These are phyloP conservation scores for Tuber aestivum DNA, from an alignment of 495 filamentous ascomycete genomes.

Conservation along the genomic window DNA sequence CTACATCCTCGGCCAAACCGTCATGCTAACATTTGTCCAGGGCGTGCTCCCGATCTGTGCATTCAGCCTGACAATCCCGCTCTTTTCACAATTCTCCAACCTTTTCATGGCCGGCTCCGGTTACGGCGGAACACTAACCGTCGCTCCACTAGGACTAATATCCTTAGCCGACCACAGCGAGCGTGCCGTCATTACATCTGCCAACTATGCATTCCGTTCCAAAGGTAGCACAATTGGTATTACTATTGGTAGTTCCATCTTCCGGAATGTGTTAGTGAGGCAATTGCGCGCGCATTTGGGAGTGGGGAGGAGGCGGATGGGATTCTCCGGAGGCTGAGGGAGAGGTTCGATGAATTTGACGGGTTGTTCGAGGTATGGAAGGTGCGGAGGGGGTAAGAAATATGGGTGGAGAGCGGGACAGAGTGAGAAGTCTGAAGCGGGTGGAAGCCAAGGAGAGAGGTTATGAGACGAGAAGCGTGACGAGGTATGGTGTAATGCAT, in stretches of 20 bases:
- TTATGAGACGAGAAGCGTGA: neutral
- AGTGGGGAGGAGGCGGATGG: conserved; percentile 58
- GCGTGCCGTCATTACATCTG: conserved; percentile 80
- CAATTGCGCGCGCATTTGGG: conserved; percentile 63
- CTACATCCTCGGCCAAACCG: conserved; percentile 52
- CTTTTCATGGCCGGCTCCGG: conserved; percentile 63
- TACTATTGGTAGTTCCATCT: conserved; percentile 68
- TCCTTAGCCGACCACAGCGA: conserved; percentile 72
- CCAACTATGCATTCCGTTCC: conserved; percentile 73
- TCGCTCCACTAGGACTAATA: conserved; percentile 72
- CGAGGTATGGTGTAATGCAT: too few relatives aligned
- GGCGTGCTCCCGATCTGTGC: conserved; percentile 52
- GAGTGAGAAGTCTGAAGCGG: neutral
- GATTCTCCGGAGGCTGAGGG: conserved; percentile 62
- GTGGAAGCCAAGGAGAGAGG: neutral
- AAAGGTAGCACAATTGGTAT: conserved; percentile 80
- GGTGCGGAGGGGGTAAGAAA: neutral
- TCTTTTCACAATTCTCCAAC: conserved; percentile 60
- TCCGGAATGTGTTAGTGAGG: conserved; percentile 66
- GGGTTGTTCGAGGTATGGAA: conserved; percentile 63
- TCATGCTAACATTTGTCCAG: conserved; percentile 51
- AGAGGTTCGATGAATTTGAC: conserved; percentile 67
- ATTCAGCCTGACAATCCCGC: conserved; percentile 54
- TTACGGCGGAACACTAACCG: conserved; percentile 73
- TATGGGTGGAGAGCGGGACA: neutral